Evolutionary conservation across 2,329 filamentous ascomycete species (phyloP), one percentile per base, ranked within the genome.

Genomic region (Calonectria montana): DNA sequence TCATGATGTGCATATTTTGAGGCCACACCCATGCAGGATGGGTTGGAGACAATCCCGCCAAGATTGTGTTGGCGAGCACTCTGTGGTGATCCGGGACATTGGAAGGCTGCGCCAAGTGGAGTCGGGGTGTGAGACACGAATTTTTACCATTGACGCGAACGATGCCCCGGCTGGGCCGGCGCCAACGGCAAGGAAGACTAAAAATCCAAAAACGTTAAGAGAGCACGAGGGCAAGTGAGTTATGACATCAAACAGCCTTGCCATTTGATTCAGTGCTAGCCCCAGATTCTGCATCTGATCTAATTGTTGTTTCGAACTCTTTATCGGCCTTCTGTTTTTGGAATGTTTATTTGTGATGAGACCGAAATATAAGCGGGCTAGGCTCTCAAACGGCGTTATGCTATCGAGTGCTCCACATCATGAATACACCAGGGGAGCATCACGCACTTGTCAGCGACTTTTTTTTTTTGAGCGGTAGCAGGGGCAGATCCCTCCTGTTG

Each of bases 171-270:
- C 18, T 65, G 62, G 31, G 39, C 31, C 43, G 62, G 43, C 21
- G 62, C 27, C 12, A n/a, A 29, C 41, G 47, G 62, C 45, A 65
- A 31, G 43, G 45, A 23, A 50, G 62, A 6, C 45, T 37, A 50
- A 48, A 23, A 67, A 29, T 67, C 65, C 65, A 37, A 67, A 67
- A 67, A 47, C 45, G 65, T 61, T 57, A 62, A 67, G n/a, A 18
- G 45, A 25, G 65, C 65, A 67, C 65, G 65, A 67, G 65, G 29
- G 53, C 65, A 67, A 31, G 18, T n/a, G 21, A 25, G 21, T 25
- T 23, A 37, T 37, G 29, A 48, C 61, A 64, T 47, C 61, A 23
- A 23, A 6, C 43, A 64, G 41, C 61, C 39, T 45, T 62, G 37
- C 37, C 39, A 62, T 39, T n/a, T 39, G 53, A 59, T 59, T 39